A percentile compares a stretch with the other conserved stretches of the same genome.
Evolutionary conservation across 345 rosid genomes (phyloP).

Genomic region (Camelina hispida): DNA sequence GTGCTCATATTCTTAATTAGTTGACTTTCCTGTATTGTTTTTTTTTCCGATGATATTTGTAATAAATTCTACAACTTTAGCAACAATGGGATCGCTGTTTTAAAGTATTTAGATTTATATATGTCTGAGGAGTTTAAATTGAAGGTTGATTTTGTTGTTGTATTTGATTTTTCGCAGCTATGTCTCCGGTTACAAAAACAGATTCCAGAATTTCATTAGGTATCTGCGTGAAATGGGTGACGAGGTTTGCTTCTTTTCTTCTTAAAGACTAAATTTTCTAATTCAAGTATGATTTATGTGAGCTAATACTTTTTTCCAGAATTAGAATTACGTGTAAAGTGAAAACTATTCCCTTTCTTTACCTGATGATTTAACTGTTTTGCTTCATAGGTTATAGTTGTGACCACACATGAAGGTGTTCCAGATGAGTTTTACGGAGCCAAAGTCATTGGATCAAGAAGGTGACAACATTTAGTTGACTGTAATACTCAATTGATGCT

Average conservation of each 20-base stretch:
- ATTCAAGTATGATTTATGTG: not conserved
- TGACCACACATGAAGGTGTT: conserved; percentile 98
- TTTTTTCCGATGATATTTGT: not conserved
- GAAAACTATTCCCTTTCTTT: not conserved
- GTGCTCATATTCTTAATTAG: not conserved
- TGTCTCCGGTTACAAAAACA: conserved; percentile 94
- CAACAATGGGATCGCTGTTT: not conserved
- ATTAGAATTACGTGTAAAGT: not conserved
- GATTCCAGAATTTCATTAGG: conserved; percentile 95
- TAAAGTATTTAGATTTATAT: conserved; percentile 17
- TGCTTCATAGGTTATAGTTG: conserved; percentile 77
- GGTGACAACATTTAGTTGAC: conserved; percentile 46
- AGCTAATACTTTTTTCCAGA: conserved; percentile 2
- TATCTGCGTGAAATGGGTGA: conserved; percentile 97
- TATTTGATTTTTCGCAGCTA: conserved; percentile 65
- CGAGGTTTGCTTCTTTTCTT: conserved; percentile 60
- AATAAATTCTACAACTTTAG: not conserved
- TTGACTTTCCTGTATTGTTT: conserved; percentile 30
- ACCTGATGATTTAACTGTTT: conserved; percentile 4
- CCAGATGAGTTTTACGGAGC: conserved; percentile 97
- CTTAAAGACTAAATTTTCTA: no score
- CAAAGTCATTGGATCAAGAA: conserved; percentile 87
- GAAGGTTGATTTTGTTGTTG: conserved; percentile 17
- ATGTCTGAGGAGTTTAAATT: no score
- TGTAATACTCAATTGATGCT: not conserved